Evolutionary conservation across 371 early-diverging fungal species (phyloP).

Genomic region (Mortierella polycephala): DNA sequence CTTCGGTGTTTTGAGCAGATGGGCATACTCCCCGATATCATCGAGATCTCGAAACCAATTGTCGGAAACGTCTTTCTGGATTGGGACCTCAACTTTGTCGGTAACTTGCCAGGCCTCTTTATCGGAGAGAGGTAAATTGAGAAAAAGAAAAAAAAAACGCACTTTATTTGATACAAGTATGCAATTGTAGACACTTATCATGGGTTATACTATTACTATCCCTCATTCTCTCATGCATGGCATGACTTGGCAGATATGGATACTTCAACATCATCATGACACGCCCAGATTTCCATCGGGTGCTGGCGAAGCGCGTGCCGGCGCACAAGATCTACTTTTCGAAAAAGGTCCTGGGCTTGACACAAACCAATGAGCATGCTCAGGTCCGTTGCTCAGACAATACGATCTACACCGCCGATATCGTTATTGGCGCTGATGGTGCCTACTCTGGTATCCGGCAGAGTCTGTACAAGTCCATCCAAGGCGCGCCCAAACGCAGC

Average conservation of each 20-base stretch:
- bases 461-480: conserved; percentile 25
- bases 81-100: conserved; percentile 20
- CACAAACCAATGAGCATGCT: conserved; percentile 15
- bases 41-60: conserved; percentile 30
- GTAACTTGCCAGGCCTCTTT: conserved; percentile 13
- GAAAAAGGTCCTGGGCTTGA: conserved; percentile 29
- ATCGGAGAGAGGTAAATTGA: conserved; percentile 23
- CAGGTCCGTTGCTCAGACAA: conserved; percentile 39
- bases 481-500: not conserved
- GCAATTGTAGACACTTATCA: too few species aligned
- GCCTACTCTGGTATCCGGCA: conserved; percentile 45
- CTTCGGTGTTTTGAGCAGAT: conserved; percentile 42
- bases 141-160: not conserved
- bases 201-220: not conserved
- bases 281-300: conserved; percentile 22
- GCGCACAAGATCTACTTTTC: conserved; percentile 22
- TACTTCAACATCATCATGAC: conserved; percentile 33
- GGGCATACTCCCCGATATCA: conserved; percentile 25
- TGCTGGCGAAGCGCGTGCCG: conserved; percentile 26
- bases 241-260: conserved; percentile 17
- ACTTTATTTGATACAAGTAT: too few species aligned
- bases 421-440: conserved; percentile 44
- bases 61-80: conserved; percentile 27
- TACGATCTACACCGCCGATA: conserved; percentile 21
- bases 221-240: not conserved